phyloP scores from a whole-genome alignment of 2,329 filamentous ascomycete genomes.

The Aspergillus carbonarius region DNA sequence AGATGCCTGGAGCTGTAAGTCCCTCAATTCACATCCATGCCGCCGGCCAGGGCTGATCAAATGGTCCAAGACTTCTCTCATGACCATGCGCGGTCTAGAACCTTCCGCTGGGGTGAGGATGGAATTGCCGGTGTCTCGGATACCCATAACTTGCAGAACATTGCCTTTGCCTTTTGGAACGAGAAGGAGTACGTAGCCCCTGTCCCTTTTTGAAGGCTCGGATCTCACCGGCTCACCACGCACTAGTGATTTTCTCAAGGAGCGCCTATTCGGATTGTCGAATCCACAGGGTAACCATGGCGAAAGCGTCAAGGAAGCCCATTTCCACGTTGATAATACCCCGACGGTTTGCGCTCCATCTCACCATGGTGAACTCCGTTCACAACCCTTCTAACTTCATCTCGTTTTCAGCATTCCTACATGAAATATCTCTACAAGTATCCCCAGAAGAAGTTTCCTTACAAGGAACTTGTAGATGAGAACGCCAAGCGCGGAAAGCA shows the following conservation, averaged over 20 bases:
- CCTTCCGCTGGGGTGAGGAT: conserved; percentile 95
- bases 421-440: conserved; percentile 99
- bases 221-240: conserved; percentile 2
- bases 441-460: conserved; percentile 86
- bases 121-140: conserved; percentile 96
- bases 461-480: conserved; percentile 80
- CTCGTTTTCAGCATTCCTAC: conserved; percentile 73
- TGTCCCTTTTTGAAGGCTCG: neutral
- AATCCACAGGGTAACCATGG: conserved; percentile 98
- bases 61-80: conserved; percentile 75
- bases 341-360: conserved; percentile 57
- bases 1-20: conserved; percentile 93
- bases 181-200: conserved; percentile 73
- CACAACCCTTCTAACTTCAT: conserved; percentile 7
- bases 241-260: conserved; percentile 82
- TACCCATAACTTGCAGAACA: conserved; percentile 85
- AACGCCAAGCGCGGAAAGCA: conserved; percentile 73
- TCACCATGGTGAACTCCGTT: neutral
- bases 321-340: conserved; percentile 95
- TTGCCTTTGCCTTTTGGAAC: conserved; percentile 97
- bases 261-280: conserved; percentile 89
- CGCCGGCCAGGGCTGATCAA: conserved; percentile 12
- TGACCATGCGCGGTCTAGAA: conserved; percentile 82
- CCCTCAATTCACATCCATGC: neutral
- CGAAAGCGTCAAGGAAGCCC: conserved; percentile 93